Conservation (phyloP, 768 basidiomycete genomes). For the Amanita pseudoporphyria region DNA sequence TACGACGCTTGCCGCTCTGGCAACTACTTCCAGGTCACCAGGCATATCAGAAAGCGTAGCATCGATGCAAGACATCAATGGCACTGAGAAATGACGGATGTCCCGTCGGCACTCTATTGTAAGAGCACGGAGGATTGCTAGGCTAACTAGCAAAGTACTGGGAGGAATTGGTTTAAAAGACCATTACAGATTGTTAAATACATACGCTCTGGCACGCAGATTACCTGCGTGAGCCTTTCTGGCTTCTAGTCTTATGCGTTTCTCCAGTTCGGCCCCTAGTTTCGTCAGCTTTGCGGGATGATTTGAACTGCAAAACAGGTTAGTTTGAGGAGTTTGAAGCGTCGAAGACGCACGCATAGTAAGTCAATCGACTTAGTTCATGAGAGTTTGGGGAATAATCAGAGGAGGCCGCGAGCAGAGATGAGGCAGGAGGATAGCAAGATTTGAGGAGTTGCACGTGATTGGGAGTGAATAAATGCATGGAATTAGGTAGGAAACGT, state of each 20-base stretch:
- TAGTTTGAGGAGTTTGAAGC: not conserved
- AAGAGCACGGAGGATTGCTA: constrained; percentile 73
- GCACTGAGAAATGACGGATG: constrained; percentile 62
- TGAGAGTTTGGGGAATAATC: constrained; percentile 76
- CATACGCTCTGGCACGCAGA: constrained; percentile 71
- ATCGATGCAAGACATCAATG: constrained; percentile 58
- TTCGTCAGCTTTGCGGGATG: constrained; percentile 74
- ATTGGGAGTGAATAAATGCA: constrained; percentile 76
- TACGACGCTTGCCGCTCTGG: constrained; percentile 74
- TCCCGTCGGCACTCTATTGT: constrained; percentile 84
- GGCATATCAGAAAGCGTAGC: constrained; percentile 43
- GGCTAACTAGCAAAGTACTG: constrained; percentile 73
- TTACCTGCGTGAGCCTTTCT: constrained; percentile 68
- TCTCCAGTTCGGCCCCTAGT: constrained; percentile 68
- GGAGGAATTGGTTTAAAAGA: constrained; percentile 6
- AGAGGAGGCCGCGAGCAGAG: constrained; percentile 64
- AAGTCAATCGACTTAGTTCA: constrained; percentile 77
- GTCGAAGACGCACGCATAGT: constrained; percentile 50
- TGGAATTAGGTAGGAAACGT: constrained; percentile 19
- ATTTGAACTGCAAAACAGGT: constrained; percentile 42
- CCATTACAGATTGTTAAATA: constrained; percentile 10
- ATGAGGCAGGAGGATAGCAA: constrained; percentile 77
- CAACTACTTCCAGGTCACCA: constrained; percentile 65
- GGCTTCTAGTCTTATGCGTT: constrained; percentile 54
- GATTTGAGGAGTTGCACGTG: constrained; percentile 78